phyloP scores from a whole-genome alignment of 495 filamentous ascomycete genomes.

The Hypoxylon fuscum region DNA sequence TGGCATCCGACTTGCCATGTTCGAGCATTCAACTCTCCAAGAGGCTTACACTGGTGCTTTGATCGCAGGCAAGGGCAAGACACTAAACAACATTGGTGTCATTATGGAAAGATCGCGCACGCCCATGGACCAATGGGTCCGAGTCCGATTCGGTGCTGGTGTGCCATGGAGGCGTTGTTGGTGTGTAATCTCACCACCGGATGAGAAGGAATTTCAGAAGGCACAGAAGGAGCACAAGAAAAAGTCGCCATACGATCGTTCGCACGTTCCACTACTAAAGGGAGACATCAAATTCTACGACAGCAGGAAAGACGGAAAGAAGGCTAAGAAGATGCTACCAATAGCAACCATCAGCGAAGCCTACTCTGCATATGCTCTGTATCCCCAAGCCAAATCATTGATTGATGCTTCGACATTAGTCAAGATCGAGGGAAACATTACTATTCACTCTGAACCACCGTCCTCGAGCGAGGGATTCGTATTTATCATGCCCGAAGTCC shows the following conservation, averaged over 20 bases:
- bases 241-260: constrained; percentile 81
- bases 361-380: constrained; percentile 93
- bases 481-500: constrained; percentile 96
- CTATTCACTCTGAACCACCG: constrained; percentile 77
- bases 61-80: constrained; percentile 92
- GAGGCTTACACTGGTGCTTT: constrained; percentile 97
- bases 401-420: constrained; percentile 95
- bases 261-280: constrained; percentile 68
- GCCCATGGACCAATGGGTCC: constrained; percentile 90
- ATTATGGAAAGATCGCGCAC: constrained; percentile 83
- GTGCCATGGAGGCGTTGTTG: constrained; percentile 97
- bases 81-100: constrained; percentile 82
- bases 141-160: constrained; percentile 94
- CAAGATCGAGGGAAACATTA: constrained; percentile 92
- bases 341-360: constrained; percentile 92
- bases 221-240: constrained; percentile 86
- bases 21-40: constrained; percentile 89
- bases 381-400: constrained; percentile 89
- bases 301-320: constrained; percentile 71
- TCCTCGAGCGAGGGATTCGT: constrained; percentile 89
- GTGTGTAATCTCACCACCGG: constrained; percentile 91
- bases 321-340: constrained; percentile 88
- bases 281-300: constrained; percentile 96
- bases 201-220: constrained; percentile 89
- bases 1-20: constrained; percentile 93